These are phyloP conservation scores for Magnusiomyces magnusii DNA, from an alignment of 1,139 yeast genomes.

Conservation along the genomic window DNA sequence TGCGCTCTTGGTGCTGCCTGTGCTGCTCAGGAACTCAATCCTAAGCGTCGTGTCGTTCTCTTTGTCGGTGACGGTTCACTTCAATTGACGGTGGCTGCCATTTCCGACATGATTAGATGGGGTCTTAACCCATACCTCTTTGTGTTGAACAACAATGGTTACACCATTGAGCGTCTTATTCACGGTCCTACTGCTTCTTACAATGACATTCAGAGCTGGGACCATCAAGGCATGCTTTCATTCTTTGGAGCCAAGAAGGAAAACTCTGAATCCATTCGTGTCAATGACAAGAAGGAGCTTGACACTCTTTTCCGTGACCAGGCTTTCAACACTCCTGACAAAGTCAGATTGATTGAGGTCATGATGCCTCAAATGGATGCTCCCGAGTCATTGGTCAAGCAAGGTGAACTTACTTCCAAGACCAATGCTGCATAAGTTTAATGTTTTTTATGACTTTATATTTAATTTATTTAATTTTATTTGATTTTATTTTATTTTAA, in stretches of 20 bases:
- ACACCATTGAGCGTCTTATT: slow-evolving; percentile 82
- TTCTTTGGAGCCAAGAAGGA: slow-evolving; percentile 55
- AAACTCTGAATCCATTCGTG: slow-evolving; percentile 39
- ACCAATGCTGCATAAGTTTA: slow-evolving; percentile 36
- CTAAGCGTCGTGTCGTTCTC: slow-evolving; percentile 62
- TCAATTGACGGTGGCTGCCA: slow-evolving; percentile 82
- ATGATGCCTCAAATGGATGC: slow-evolving; percentile 80
- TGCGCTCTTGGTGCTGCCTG: slow-evolving; percentile 78
- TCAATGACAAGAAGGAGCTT: slow-evolving; percentile 60
- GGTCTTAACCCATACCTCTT: slow-evolving; percentile 72
- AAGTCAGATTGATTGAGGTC: slow-evolving; percentile 70
- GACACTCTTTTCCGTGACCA: slow-evolving; percentile 48
- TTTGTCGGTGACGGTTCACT: slow-evolving; percentile 90
- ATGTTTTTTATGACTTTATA: background rate
- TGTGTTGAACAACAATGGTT: slow-evolving; percentile 78
- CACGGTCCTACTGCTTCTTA: slow-evolving; percentile 72
- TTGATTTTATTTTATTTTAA: background rate
- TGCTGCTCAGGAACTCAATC: slow-evolving; percentile 71
- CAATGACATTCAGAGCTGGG: slow-evolving; percentile 80
- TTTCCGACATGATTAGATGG: slow-evolving; percentile 78
- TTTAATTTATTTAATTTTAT: too few species aligned
- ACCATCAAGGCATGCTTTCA: slow-evolving; percentile 59
- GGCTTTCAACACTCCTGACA: slow-evolving; percentile 51
- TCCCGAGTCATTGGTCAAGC: slow-evolving; percentile 61
- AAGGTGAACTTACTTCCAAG: slow-evolving; percentile 70